A percentile compares a stretch with the other conserved stretches of the same genome.
Evolutionary conservation across 75 land plant species (phyloP).

Genomic region (Pinus tabuliformis): DNA sequence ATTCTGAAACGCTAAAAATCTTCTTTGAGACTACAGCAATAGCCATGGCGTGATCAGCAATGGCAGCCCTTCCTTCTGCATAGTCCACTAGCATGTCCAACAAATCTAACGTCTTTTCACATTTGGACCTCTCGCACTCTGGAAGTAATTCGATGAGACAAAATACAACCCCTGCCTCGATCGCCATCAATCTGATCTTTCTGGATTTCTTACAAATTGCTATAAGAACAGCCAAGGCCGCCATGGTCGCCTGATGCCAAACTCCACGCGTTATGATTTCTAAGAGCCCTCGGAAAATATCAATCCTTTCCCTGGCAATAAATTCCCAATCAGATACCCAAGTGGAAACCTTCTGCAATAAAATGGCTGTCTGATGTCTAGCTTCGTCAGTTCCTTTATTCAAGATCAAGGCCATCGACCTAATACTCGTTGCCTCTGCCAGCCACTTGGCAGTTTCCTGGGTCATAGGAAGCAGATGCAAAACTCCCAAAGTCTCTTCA

Average conservation of each 20-base stretch:
- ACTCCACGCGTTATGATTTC: slow-evolving; percentile 38
- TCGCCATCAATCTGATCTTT: slow-evolving; percentile 28
- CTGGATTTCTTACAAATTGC: slow-evolving; percentile 21
- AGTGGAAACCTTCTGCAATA: slow-evolving; percentile 23
- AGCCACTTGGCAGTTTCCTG: slow-evolving; percentile 16
- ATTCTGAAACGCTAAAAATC: slow-evolving; percentile 27
- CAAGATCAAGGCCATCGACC: slow-evolving; percentile 12
- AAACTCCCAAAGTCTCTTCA: neutral
- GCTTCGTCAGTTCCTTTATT: slow-evolving; percentile 35
- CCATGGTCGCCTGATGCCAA: slow-evolving; percentile 24
- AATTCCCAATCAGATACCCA: neutral
- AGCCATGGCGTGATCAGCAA: slow-evolving; percentile 33
- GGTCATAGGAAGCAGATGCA: neutral
- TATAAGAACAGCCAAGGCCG: slow-evolving; percentile 19
- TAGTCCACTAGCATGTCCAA: slow-evolving; percentile 33
- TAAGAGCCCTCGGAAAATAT: slow-evolving; percentile 31
- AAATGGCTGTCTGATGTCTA: slow-evolving; percentile 22
- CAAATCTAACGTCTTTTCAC: slow-evolving; percentile 27
- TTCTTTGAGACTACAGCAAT: slow-evolving; percentile 40
- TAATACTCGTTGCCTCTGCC: slow-evolving; percentile 5
- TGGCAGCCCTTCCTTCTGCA: slow-evolving; percentile 33
- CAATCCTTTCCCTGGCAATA: slow-evolving; percentile 17
- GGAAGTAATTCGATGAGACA: slow-evolving; percentile 52
- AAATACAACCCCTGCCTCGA: slow-evolving; percentile 56
- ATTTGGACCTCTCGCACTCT: slow-evolving; percentile 25